Evolutionary conservation across 2,329 filamentous ascomycete genomes (phyloP).

Genomic region (Coniochaeta sp.): DNA sequence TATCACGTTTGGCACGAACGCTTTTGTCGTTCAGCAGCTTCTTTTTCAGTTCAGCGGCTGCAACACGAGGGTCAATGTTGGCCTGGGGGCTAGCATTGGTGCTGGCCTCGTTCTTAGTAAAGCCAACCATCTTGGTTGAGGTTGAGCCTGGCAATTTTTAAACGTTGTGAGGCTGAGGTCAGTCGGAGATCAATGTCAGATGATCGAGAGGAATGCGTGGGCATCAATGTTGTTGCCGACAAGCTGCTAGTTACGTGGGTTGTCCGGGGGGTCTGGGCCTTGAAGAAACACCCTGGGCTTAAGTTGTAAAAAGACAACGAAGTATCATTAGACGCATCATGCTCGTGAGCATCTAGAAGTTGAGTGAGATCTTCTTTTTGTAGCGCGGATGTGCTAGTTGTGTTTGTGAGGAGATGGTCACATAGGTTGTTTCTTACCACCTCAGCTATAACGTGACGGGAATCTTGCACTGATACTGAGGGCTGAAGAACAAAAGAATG

Average conservation of each 20-base stretch:
- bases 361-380: too few relatives aligned
- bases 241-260: neutral
- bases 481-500: too few relatives aligned
- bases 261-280: too few relatives aligned
- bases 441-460: too few relatives aligned
- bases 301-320: too few relatives aligned
- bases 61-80: slow-evolving; percentile 10
- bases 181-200: neutral
- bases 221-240: neutral
- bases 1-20: slow-evolving; percentile 5
- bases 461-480: too few relatives aligned
- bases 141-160: neutral
- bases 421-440: too few relatives aligned
- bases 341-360: too few relatives aligned
- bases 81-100: neutral
- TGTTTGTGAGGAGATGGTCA: too few relatives aligned
- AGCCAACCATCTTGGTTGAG: neutral
- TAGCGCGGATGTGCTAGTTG: too few relatives aligned
- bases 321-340: too few relatives aligned
- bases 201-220: neutral
- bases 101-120: neutral
- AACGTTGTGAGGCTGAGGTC: neutral
- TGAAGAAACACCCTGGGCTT: too few relatives aligned
- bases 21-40: slow-evolving; percentile 10
- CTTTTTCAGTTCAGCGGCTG: slow-evolving; percentile 14